These are phyloP conservation scores for Lophiotrema nucula DNA, from an alignment of 495 filamentous ascomycete species.

Conservation along the genomic window DNA sequence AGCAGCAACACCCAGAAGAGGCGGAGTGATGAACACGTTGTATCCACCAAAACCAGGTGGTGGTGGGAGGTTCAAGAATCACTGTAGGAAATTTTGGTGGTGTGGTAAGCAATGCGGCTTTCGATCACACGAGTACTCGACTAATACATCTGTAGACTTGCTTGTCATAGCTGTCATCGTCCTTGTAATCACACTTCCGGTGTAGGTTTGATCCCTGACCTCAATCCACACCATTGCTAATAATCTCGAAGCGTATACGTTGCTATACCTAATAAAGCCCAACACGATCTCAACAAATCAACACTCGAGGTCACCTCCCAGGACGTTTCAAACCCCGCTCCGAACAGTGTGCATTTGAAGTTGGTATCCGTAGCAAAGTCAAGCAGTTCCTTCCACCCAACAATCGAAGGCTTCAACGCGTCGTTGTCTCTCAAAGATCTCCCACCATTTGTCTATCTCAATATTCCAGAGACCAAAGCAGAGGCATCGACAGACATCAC, in stretches of 20 bases:
- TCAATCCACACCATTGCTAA: neutral
- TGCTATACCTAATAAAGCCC: slow-evolving; percentile 69
- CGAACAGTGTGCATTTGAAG: slow-evolving; percentile 56
- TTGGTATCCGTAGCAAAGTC: slow-evolving; percentile 51
- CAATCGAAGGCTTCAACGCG: slow-evolving; percentile 57
- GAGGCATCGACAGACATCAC: slow-evolving; percentile 54
- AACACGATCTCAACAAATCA: slow-evolving; percentile 64
- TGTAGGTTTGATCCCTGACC: slow-evolving; percentile 57
- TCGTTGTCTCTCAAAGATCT: slow-evolving; percentile 52
- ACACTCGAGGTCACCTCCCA: slow-evolving; percentile 60
- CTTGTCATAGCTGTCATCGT: slow-evolving; percentile 52
- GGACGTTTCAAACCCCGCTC: slow-evolving; percentile 56
- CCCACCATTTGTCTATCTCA: slow-evolving; percentile 59
- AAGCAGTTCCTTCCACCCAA: slow-evolving; percentile 52
- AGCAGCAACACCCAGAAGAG: slow-evolving; percentile 8
- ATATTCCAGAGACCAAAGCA: slow-evolving; percentile 55
- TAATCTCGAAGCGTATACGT: slow-evolving; percentile 62
- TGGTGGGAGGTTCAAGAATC: slow-evolving; percentile 43
- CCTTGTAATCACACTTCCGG: slow-evolving; percentile 59
- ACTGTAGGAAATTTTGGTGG: slow-evolving; percentile 71
- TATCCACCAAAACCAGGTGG: slow-evolving; percentile 41
- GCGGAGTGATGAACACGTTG: slow-evolving; percentile 26
- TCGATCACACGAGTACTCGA: neutral
- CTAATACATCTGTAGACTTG: slow-evolving; percentile 50
- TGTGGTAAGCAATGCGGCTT: slow-evolving; percentile 28